Evolutionary conservation across 176 grass and related monocot genomes (phyloP).

Genomic region (Cocos nucifera): DNA sequence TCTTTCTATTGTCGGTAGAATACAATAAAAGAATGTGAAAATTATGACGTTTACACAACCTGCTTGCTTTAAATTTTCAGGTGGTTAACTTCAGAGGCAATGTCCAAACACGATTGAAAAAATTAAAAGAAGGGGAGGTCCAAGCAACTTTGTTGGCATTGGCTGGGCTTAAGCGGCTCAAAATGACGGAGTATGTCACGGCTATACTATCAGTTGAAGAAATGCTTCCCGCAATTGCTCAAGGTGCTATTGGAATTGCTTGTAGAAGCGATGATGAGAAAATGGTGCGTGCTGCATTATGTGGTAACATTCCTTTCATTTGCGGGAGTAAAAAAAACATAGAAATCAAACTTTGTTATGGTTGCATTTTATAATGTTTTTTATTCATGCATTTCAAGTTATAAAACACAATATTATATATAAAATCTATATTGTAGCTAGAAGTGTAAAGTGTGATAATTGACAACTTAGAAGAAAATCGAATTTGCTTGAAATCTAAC

Average conservation of each 20-base stretch:
- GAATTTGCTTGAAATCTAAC: too few species aligned
- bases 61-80: conserved; percentile 17
- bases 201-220: conserved; percentile 73
- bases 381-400: too few species aligned
- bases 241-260: conserved; percentile 98
- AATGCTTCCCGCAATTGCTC: conserved; percentile 99
- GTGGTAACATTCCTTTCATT: too few species aligned
- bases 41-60: not conserved
- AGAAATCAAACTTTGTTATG: too few species aligned
- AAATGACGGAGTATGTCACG: conserved; percentile 63
- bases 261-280: conserved; percentile 92
- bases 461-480: too few species aligned
- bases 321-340: too few species aligned
- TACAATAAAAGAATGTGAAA: too few species aligned
- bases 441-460: too few species aligned
- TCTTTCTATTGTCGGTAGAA: not conserved
- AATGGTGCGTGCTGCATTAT: conserved; percentile 47
- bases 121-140: conserved; percentile 75
- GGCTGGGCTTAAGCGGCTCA: conserved; percentile 85
- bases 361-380: too few species aligned
- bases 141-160: conserved; percentile 82
- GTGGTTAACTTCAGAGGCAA: conserved; percentile 99
- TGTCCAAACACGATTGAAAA: conserved; percentile 88
- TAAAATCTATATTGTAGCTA: too few species aligned
- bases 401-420: too few species aligned